phyloP scores from a whole-genome alignment of 2,329 filamentous ascomycete species.

The Verticillium longisporum region DNA sequence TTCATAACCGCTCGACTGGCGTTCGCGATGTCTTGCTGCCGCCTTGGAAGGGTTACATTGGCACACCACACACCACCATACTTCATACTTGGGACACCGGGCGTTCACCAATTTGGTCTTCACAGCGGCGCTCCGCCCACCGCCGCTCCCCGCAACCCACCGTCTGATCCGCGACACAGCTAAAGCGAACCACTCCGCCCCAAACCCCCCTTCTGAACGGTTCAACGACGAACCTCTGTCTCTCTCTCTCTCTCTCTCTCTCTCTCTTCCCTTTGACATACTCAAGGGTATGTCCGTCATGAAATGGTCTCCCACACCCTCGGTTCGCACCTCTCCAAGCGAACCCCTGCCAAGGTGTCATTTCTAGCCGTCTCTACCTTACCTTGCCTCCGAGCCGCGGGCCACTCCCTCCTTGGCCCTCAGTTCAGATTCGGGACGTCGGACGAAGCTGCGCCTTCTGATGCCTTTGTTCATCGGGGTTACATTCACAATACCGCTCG shows the following conservation, averaged over 20 bases:
- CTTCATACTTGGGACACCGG: too few species aligned
- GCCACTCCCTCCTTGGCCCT: neutral
- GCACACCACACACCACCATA: too few species aligned
- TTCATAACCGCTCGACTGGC: too few species aligned
- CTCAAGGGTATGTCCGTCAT: neutral
- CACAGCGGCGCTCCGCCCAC: neutral
- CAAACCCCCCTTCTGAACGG: neutral
- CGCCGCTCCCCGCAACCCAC: neutral
- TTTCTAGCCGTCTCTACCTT: neutral
- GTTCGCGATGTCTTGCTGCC: too few species aligned
- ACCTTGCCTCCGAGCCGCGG: neutral
- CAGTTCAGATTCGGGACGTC: neutral
- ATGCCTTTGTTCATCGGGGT: neutral
- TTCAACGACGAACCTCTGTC: too few species aligned
- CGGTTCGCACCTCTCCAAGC: neutral
- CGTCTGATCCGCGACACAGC: neutral
- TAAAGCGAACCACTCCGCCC: neutral
- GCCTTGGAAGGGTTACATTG: too few species aligned
- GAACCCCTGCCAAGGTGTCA: neutral
- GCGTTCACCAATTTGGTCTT: neutral
- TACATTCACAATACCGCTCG: neutral
- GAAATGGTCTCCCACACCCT: neutral
- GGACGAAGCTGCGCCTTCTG: neutral
- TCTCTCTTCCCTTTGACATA: too few species aligned
- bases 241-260: too few species aligned